Percentiles rank a stretch among this genome's conserved stretches.
These are phyloP conservation scores for Moesziomyces parantarcticus DNA, from an alignment of 1,284 basidiomycete species.

Conservation along the genomic window DNA sequence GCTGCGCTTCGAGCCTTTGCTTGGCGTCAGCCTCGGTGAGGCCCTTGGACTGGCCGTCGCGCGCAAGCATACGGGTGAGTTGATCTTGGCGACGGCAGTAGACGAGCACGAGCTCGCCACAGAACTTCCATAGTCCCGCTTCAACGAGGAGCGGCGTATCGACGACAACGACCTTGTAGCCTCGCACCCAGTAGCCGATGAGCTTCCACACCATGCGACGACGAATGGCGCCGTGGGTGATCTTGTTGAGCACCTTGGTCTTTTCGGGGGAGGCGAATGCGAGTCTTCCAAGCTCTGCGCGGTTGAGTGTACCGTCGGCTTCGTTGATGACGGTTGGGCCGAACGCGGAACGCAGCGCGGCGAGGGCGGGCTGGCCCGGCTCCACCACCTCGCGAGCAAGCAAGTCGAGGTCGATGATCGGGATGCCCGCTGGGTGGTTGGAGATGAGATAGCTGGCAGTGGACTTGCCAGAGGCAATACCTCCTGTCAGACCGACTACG, in stretches of 20 bases:
- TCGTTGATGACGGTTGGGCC: conserved; percentile 76
- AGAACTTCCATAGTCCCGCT: conserved; percentile 84
- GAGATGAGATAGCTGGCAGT: conserved; percentile 84
- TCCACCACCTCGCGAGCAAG: conserved; percentile 87
- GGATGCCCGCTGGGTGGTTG: conserved; percentile 73
- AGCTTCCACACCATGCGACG: conserved; percentile 79
- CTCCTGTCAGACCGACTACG: conserved; percentile 93
- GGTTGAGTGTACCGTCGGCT: conserved; percentile 79
- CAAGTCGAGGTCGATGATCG: conserved; percentile 90
- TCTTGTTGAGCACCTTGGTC: conserved; percentile 80
- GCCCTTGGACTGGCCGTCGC: conserved; percentile 65
- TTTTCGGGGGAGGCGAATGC: conserved; percentile 78
- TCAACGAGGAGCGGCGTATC: conserved; percentile 96
- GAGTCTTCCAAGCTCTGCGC: conserved; percentile 83
- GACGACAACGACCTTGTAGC: conserved; percentile 82
- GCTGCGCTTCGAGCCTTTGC: conserved; percentile 81
- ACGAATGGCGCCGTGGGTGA: conserved; percentile 89
- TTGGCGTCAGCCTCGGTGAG: conserved; percentile 73
- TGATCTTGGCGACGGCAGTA: conserved; percentile 72
- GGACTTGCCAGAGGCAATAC: conserved; percentile 89
- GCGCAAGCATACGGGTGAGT: conserved; percentile 59
- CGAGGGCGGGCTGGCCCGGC: conserved; percentile 82
- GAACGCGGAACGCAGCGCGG: conserved; percentile 78
- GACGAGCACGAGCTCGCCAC: conserved; percentile 85
- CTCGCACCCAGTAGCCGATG: conserved; percentile 79